Evolutionary conservation across 306 rosid genomes (phyloP).

Genomic region (Malus domestica): ASM211411v1 NC_041802.1:407501-408000

Average conservation of each 20-base stretch:
- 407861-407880: background rate
- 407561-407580: background rate
- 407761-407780: too few species aligned
- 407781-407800: too few species aligned
- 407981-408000: background rate
- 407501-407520: conserved; percentile 28
- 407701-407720: background rate
- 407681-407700: background rate
- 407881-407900: background rate
- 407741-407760: too few species aligned
- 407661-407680: background rate
- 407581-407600: background rate
- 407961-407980: background rate
- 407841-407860: background rate
- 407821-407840: background rate
- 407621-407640: background rate
- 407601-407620: too few species aligned
- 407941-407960: background rate
- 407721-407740: background rate
- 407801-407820: background rate
- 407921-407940: background rate
- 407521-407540: background rate
- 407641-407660: background rate
- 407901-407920: background rate
- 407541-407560: background rate